These are phyloP conservation scores for Boletus pseudopeckii DNA, from an alignment of 768 basidiomycete genomes.

Conservation along the genomic window DNA sequence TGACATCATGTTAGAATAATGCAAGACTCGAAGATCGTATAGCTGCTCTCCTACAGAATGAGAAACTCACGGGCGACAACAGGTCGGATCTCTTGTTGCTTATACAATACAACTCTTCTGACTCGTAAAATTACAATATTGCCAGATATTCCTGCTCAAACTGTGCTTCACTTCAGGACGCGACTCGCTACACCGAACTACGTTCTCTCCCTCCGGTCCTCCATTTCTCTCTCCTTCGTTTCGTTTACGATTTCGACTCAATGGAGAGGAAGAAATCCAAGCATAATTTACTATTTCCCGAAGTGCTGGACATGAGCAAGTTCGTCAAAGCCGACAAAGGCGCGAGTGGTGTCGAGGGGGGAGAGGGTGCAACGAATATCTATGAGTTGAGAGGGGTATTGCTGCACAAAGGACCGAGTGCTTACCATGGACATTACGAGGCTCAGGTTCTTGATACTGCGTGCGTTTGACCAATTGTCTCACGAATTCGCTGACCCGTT, in stretches of 20 bases:
- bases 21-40: conserved; percentile 74
- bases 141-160: conserved; percentile 74
- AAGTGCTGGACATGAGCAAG: conserved; percentile 63
- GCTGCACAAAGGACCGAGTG: conserved; percentile 87
- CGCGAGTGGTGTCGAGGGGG: conserved; percentile 12
- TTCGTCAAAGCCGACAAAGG: conserved; percentile 44
- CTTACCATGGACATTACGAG: conserved; percentile 88
- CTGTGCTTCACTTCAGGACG: conserved; percentile 73
- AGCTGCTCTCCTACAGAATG: conserved; percentile 58
- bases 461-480: conserved; percentile 39
- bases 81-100: conserved; percentile 42
- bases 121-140: neutral
- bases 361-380: conserved; percentile 31
- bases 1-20: conserved; percentile 48
- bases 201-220: conserved; percentile 78
- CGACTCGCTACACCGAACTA: conserved; percentile 72
- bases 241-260: conserved; percentile 76
- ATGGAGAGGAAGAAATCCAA: conserved; percentile 88
- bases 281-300: conserved; percentile 75
- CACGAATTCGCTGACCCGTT: conserved; percentile 1
- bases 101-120: neutral
- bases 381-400: conserved; percentile 87
- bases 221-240: conserved; percentile 91
- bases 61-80: conserved; percentile 79
- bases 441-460: conserved; percentile 73